Base-by-base conservation (phyloP, 2,329 filamentous ascomycete species). In the Neonectria punicea region DNA sequence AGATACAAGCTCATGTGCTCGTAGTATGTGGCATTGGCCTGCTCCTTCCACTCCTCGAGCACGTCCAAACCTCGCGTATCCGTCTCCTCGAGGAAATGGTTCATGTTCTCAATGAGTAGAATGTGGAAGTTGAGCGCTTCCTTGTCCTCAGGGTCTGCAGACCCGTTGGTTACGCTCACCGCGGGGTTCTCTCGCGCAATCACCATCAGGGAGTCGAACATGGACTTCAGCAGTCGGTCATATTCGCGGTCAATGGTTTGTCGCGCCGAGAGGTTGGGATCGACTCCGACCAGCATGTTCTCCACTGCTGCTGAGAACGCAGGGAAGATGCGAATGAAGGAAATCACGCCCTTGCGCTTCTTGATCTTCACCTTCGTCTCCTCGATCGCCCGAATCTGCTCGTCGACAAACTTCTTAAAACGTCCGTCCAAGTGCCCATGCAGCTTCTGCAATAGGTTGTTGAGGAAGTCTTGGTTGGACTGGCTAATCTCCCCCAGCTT, bases 281-380 rank as follows among this genome's bases (percentile, higher is more conserved):
- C 86, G 9, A 85, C 81, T 18, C 85, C 84, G 1, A 86, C 81
- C 51, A 97, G 86, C 88, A 97, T 94, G 74, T 91, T 94, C 80
- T 98, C 94, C 1, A 98, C 88, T 0, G 92, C 90, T 1, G 88
- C 81, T n/a, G 90, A 90, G 80, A 98, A 98, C 64, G 90, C 84
- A 0, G 95, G 96, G 83, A 98, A 98, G 44, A 95, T 91, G 69
- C 93, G 92, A 83, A 98, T 95, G 79, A 98, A 98, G 16, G 91
- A 90, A 73, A 98, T 98, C 61, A 99, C 93, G 11, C 96, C 95
- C 82, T 97, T 98, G 71, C 96, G 92, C 84, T 98, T 98, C 84
- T 97, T 98, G 80, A 98, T 94, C 84, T 98, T 98, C 78, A 99
- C 95, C 80, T 98, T 98, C 43, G 94, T 98, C 67, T 98, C 96